These are phyloP conservation scores for Isatis tinctoria DNA, from an alignment of 345 rosid species.

Conservation along the genomic window DNA sequence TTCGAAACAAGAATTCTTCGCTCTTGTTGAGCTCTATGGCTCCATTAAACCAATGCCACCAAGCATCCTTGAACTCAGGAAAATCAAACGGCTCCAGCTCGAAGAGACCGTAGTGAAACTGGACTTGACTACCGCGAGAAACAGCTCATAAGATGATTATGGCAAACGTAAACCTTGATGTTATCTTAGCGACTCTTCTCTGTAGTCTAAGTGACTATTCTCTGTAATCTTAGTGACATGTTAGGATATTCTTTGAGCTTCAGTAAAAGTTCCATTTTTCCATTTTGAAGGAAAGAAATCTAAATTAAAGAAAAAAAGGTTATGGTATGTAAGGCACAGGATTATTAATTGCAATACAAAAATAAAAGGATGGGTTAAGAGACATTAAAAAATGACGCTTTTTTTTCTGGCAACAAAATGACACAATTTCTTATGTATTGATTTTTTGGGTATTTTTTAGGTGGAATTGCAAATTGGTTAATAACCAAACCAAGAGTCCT, in stretches of 20 bases:
- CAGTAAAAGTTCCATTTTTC: neutral
- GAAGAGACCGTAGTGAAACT: conserved; percentile 44
- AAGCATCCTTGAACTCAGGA: conserved; percentile 61
- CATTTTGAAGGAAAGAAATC: neutral
- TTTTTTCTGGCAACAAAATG: too few relatives aligned
- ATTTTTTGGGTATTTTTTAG: neutral
- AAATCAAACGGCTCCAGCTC: conserved; percentile 50
- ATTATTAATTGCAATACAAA: neutral
- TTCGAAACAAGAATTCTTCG: conserved; percentile 67
- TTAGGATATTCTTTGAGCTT: neutral
- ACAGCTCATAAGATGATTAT: conserved; percentile 12
- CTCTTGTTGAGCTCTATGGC: conserved; percentile 67
- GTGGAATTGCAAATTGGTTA: conserved; percentile 21
- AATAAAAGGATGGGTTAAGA: neutral
- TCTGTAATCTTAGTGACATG: neutral
- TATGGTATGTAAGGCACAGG: neutral
- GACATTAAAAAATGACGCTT: conserved; percentile 8
- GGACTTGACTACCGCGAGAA: conserved; percentile 20
- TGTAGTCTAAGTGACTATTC: neutral
- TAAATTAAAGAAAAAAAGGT: neutral
- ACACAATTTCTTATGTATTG: neutral
- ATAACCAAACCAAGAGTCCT: conserved; percentile 13
- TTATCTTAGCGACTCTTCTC: neutral
- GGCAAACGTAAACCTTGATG: neutral
- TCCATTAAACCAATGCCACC: conserved; percentile 54